phyloP scores from a whole-genome alignment of 208 protist species.

The Angomonas deanei region DNA sequence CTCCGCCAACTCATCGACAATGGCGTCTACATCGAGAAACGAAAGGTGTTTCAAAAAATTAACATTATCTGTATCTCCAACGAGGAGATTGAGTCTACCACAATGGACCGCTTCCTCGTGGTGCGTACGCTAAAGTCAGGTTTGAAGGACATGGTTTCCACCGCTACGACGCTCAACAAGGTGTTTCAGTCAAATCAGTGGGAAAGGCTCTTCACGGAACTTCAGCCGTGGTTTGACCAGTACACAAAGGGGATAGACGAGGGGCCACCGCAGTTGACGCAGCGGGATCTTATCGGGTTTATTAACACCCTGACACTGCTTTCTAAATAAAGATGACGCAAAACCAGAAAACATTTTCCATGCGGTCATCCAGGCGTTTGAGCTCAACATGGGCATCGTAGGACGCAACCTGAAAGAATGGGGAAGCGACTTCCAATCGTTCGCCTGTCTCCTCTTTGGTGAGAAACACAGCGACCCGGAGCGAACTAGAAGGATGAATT shows the following conservation, averaged over 20 bases:
- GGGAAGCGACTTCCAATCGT: neutral
- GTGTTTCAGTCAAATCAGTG: too few species aligned
- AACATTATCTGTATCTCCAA: slow-evolving; percentile 4
- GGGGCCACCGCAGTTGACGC: neutral
- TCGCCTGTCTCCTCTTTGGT: neutral
- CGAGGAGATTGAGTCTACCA: neutral
- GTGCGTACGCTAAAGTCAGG: neutral
- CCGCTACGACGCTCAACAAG: neutral
- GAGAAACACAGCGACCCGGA: neutral
- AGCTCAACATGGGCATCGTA: neutral
- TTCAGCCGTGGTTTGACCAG: neutral
- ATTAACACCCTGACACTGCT: neutral
- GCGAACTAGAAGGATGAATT: too few species aligned
- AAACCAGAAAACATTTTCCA: neutral
- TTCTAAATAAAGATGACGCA: neutral
- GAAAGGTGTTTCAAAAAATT: neutral
- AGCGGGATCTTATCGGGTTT: neutral
- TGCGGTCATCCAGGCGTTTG: neutral
- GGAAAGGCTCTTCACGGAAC: too few species aligned
- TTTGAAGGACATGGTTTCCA: neutral
- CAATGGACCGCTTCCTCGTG: neutral
- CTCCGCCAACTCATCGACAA: neutral
- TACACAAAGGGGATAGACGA: neutral
- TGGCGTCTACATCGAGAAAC: neutral
- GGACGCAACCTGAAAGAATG: neutral